A percentile compares a stretch with the other conserved stretches of the same genome.
Conservation (phyloP, 2,329 filamentous ascomycete genomes). For the Scytalidium sp. region DNA sequence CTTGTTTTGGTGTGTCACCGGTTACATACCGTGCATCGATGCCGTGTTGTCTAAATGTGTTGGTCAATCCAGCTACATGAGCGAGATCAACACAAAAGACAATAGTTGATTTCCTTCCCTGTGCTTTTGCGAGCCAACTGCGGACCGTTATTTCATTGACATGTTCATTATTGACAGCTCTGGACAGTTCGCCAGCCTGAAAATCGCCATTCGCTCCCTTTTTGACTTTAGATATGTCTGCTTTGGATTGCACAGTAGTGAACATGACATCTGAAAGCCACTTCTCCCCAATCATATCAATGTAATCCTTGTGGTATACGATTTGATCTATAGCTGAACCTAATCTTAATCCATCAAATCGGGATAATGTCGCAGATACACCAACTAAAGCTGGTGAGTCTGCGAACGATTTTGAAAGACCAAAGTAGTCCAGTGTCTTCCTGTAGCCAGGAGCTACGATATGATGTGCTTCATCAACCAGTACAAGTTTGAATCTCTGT, state of each 20-base stretch:
- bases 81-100: constrained; percentile 91
- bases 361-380: constrained; percentile 76
- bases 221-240: constrained; percentile 70
- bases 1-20: constrained; percentile 68
- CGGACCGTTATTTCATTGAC: constrained; percentile 83
- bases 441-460: constrained; percentile 85
- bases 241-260: constrained; percentile 83
- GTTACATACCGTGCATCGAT: constrained; percentile 87
- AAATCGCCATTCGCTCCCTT: constrained; percentile 74
- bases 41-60: constrained; percentile 71
- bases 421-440: constrained; percentile 73
- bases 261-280: constrained; percentile 93
- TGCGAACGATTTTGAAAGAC: constrained; percentile 51
- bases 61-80: constrained; percentile 74
- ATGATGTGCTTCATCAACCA: constrained; percentile 97
- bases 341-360: constrained; percentile 80
- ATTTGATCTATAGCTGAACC: constrained; percentile 90
- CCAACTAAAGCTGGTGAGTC: constrained; percentile 71
- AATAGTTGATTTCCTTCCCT: constrained; percentile 75
- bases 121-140: constrained; percentile 78
- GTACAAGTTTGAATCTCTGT: constrained; percentile 75
- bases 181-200: constrained; percentile 70
- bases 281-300: constrained; percentile 81
- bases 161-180: constrained; percentile 75
- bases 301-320: constrained; percentile 86